Evolutionary conservation across 1,139 yeast genomes (phyloP).

Genomic region (Geotrichum phurueaensis): DNA sequence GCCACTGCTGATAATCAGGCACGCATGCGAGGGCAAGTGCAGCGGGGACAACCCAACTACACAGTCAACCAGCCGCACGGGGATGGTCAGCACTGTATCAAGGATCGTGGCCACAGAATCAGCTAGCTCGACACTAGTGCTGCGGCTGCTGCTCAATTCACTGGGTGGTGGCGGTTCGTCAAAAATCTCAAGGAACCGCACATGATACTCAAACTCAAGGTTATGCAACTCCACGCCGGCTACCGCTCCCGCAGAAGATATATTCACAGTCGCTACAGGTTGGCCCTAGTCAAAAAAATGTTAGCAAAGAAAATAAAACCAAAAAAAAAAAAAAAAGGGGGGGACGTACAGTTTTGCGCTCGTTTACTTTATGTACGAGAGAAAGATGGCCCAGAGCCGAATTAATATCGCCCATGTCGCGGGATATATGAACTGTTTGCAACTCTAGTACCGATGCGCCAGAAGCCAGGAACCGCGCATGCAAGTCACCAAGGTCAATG

Average conservation of each 20-base stretch:
- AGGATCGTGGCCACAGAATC: constrained; percentile 17
- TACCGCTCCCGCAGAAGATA: constrained; percentile 18
- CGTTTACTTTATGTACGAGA: constrained; percentile 25
- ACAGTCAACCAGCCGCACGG: constrained; percentile 27
- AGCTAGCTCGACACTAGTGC: not conserved
- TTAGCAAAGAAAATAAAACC: not conserved
- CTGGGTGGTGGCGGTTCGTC: constrained; percentile 14
- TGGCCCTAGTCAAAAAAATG: not conserved
- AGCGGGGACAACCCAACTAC: constrained; percentile 29
- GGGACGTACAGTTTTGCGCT: constrained; percentile 23
- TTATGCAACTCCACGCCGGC: constrained; percentile 24
- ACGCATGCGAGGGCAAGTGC: constrained; percentile 46
- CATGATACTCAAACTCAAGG: constrained; percentile 29
- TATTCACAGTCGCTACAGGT: constrained; percentile 2
- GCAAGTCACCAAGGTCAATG: constrained; percentile 31
- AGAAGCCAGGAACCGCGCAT: constrained; percentile 1
- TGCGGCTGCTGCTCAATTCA: not conserved
- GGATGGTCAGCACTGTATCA: constrained; percentile 17
- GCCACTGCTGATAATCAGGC: constrained; percentile 45
- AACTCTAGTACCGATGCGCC: constrained; percentile 4
- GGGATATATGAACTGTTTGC: constrained; percentile 11
- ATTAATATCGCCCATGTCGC: constrained; percentile 18
- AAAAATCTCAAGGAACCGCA: constrained; percentile 26
- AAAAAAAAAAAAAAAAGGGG: not conserved
- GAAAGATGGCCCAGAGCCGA: constrained; percentile 20